These are phyloP conservation scores for Panicum miliaceum DNA, from an alignment of 176 grass and related monocot genomes.

Conservation along the genomic window DNA sequence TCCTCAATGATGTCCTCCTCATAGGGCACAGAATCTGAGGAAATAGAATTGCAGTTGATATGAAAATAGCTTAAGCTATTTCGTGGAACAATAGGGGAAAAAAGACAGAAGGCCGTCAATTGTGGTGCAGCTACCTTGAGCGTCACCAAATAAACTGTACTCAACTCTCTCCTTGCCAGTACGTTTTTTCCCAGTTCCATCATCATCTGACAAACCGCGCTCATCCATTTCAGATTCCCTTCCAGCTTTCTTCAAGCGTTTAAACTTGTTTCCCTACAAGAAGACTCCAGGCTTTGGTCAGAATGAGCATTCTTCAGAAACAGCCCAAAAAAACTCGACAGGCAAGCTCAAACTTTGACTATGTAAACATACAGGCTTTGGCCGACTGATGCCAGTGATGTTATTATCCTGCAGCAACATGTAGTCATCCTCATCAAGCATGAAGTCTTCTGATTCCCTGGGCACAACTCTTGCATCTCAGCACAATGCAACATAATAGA, in stretches of 20 bases:
- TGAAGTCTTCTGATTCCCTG: slow-evolving; percentile 82
- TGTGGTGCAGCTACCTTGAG: slow-evolving; percentile 59
- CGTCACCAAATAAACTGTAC: slow-evolving; percentile 83
- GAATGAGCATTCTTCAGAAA: neutral
- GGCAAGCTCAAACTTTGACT: neutral
- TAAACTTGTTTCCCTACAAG: slow-evolving; percentile 79
- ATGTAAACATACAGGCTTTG: slow-evolving; percentile 67
- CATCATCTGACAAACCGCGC: slow-evolving; percentile 70
- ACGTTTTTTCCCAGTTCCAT: slow-evolving; percentile 67
- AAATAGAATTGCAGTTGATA: slow-evolving; percentile 37
- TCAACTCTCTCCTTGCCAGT: slow-evolving; percentile 80
- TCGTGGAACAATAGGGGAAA: neutral
- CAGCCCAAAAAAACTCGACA: neutral
- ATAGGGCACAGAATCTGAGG: slow-evolving; percentile 47
- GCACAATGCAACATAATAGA: slow-evolving; percentile 39
- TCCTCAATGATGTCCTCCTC: slow-evolving; percentile 86
- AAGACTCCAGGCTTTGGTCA: neutral
- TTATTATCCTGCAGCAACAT: slow-evolving; percentile 96
- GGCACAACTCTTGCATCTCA: slow-evolving; percentile 32
- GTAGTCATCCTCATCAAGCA: slow-evolving; percentile 98
- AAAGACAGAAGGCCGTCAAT: neutral
- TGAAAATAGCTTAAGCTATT: slow-evolving; percentile 10
- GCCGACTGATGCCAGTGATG: slow-evolving; percentile 76
- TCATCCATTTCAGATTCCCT: slow-evolving; percentile 68
- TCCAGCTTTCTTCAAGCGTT: slow-evolving; percentile 92